Conservation (phyloP, 2,329 filamentous ascomycete genomes). For the Thyridium curvatum region DNA sequence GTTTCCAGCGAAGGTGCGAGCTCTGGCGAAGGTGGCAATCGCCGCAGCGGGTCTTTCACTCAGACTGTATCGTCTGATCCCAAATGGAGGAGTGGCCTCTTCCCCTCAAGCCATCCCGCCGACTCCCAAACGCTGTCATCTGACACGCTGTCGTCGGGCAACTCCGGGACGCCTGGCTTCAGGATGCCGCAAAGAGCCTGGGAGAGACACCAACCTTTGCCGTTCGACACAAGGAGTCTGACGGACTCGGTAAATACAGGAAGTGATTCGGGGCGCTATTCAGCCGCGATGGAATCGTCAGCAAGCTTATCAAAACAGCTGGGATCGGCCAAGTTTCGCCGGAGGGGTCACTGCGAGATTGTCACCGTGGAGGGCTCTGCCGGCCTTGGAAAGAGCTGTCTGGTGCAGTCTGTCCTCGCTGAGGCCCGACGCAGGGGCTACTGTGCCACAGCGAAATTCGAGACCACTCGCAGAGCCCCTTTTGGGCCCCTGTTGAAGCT, state of each 20-base stretch:
- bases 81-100: conserved; percentile 29
- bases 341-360: conserved; percentile 58
- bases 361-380: conserved; percentile 55
- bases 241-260: conserved; percentile 38
- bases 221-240: conserved; percentile 39
- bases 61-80: conserved; percentile 35
- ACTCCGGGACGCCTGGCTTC: conserved; percentile 27
- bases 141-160: conserved; percentile 42
- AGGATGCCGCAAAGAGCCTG: conserved; percentile 35
- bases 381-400: conserved; percentile 59
- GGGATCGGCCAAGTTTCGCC: conserved; percentile 50
- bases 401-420: conserved; percentile 56
- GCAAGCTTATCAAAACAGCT: conserved; percentile 48
- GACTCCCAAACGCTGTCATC: conserved; percentile 40
- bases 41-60: conserved; percentile 42
- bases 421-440: conserved; percentile 57
- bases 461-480: conserved; percentile 52
- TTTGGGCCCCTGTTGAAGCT: conserved; percentile 59
- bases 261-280: conserved; percentile 32
- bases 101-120: conserved; percentile 29
- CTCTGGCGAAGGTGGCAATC: conserved; percentile 46
- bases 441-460: conserved; percentile 61
- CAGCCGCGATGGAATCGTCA: conserved; percentile 32
- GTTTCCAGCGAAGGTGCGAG: conserved; percentile 55
- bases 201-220: conserved; percentile 47